Evolutionary conservation across 2,329 filamentous ascomycete genomes (phyloP).

Genomic region (Exophiala oligosperma): DNA sequence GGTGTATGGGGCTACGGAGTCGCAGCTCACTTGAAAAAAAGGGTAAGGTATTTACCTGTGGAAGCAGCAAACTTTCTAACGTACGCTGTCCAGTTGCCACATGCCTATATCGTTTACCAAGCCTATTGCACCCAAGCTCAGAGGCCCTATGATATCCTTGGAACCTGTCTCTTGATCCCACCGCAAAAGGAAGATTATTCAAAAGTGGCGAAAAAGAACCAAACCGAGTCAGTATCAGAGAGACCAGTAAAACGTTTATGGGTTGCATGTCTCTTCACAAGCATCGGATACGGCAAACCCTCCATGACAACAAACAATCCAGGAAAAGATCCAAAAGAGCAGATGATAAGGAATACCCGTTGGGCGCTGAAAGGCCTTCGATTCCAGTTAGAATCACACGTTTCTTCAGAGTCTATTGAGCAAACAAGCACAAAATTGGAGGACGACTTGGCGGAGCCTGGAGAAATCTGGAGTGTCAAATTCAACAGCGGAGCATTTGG

Average conservation of each 20-base stretch:
- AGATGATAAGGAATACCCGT: constrained; percentile 52
- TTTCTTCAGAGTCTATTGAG: constrained; percentile 10
- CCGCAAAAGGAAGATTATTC: constrained; percentile 42
- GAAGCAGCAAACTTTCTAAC: neutral
- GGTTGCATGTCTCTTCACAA: constrained; percentile 62
- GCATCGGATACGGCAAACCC: constrained; percentile 46
- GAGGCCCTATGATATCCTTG: constrained; percentile 29
- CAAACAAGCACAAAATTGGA: constrained; percentile 8
- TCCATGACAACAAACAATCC: constrained; percentile 33
- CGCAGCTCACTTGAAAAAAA: constrained; percentile 50
- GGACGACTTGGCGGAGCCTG: constrained; percentile 23
- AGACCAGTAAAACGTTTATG: constrained; percentile 44
- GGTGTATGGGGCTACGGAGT: constrained; percentile 62
- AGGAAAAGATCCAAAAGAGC: constrained; percentile 37
- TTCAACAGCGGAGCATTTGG: constrained; percentile 61
- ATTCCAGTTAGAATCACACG: constrained; percentile 38
- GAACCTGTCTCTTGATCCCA: constrained; percentile 56
- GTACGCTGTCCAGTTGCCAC: constrained; percentile 45
- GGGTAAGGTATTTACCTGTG: constrained; percentile 26
- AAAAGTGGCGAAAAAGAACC: constrained; percentile 1
- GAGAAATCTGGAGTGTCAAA: constrained; percentile 50
- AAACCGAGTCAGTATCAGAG: neutral
- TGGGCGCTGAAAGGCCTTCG: constrained; percentile 52
- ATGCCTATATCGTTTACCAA: constrained; percentile 50
- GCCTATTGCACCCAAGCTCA: constrained; percentile 45